phyloP scores from a whole-genome alignment of 2,329 filamentous ascomycete species.

The Coniochaeta prunicola region DNA sequence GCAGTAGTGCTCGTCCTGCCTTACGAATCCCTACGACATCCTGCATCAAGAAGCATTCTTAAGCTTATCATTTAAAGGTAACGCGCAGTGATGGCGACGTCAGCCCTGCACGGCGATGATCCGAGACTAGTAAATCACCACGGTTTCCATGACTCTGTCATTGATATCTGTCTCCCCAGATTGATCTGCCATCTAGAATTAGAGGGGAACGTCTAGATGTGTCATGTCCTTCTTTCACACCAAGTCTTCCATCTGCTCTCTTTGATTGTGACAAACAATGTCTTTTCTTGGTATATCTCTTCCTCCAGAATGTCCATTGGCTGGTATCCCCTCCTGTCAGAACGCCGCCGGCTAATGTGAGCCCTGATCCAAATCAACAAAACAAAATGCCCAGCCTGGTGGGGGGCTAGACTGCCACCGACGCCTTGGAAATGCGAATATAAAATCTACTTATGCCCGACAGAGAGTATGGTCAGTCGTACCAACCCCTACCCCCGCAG shows the following conservation, averaged over 20 bases:
- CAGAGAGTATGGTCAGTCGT: background rate
- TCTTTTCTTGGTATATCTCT: background rate
- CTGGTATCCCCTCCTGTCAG: constrained; percentile 6
- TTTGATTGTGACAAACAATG: background rate
- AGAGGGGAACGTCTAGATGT: too few relatives aligned
- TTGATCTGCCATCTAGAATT: too few relatives aligned
- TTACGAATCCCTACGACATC: constrained; percentile 1
- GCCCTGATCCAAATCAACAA: constrained; percentile 8
- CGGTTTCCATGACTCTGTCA: too few relatives aligned
- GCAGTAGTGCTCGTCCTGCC: background rate
- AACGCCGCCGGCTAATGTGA: constrained; percentile 12
- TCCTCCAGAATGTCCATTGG: constrained; percentile 11
- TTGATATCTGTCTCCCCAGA: too few relatives aligned
- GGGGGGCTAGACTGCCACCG: background rate
- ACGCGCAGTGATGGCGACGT: background rate
- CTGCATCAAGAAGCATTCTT: background rate
- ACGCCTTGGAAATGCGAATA: background rate
- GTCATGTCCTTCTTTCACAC: too few relatives aligned
- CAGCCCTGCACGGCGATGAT: background rate
- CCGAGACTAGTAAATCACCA: too few relatives aligned
- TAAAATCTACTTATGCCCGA: background rate
- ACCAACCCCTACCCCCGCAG: background rate
- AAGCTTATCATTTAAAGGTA: background rate
- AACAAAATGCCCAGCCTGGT: constrained; percentile 1
- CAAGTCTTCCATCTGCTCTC: background rate